Conservation (phyloP, 768 basidiomycete genomes). For the Rhodotorula kratochvilovae region DNA sequence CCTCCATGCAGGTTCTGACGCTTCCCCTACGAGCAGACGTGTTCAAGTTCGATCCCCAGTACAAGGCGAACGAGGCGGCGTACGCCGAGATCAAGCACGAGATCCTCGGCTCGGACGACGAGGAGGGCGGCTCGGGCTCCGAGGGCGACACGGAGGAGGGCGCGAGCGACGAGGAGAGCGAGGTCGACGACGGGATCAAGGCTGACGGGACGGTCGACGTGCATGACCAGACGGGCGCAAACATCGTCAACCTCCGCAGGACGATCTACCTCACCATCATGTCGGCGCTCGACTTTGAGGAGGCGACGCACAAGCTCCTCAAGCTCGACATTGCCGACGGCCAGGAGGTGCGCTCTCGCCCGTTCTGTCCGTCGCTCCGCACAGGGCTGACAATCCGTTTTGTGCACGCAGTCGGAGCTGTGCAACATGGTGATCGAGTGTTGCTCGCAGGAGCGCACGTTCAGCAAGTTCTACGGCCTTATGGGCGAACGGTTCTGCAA, state of each 20-base stretch:
- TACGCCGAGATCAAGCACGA: conserved; percentile 87
- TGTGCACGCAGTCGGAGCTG: conserved; percentile 68
- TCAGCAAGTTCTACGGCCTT: conserved; percentile 94
- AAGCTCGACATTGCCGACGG: conserved; percentile 88
- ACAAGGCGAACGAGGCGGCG: conserved; percentile 84
- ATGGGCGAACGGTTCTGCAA: conserved; percentile 95
- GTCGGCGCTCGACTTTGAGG: conserved; percentile 60
- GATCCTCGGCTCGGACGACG: conserved; percentile 72
- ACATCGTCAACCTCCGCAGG: conserved; percentile 87
- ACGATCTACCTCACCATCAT: conserved; percentile 96
- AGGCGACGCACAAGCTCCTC: conserved; percentile 95
- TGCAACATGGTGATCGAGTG: conserved; percentile 99
- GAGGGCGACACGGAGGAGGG: conserved; percentile 56
- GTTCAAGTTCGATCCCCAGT: conserved; percentile 89
- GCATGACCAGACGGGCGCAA: conserved; percentile 89
- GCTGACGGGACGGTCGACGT: conserved; percentile 81
- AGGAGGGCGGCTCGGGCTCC: conserved; percentile 53
- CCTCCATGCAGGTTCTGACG: conserved; percentile 11
- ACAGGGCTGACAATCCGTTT: accelerated
- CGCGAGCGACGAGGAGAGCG: conserved; percentile 51
- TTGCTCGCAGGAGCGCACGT: conserved; percentile 98
- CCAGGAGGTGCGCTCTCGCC: conserved; percentile 66
- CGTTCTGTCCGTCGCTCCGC: neutral
- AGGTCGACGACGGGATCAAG: conserved; percentile 57
- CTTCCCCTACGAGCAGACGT: conserved; percentile 59